Evolutionary conservation across 192 early-diverging fungal species (phyloP), one percentile per base, ranked within the genome.

Genomic region (Phlyctochytrium arcticum): DNA sequence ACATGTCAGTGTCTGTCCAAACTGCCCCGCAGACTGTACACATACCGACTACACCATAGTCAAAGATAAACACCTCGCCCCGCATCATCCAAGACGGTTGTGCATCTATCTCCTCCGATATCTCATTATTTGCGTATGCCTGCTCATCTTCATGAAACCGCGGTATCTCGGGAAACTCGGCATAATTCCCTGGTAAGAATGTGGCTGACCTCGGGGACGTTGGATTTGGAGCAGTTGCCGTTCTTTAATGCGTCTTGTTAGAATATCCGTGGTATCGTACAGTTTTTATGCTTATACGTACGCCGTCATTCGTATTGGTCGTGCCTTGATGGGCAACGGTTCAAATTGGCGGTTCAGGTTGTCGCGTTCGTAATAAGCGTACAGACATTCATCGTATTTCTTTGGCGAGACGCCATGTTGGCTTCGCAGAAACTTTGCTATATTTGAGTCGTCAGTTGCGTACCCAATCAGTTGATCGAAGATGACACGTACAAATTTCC

Each of bases 51-150:
- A 82, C 75, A 15, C 80, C 80, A 54, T 80, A 82, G 50, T 82
- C 80, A 59, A 82, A 82, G 10, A 82, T 30, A 70, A 77, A 82
- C 27, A 82, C 69, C 54, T 81, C 80, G 12, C 75, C 71, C 19
- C 76, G 67, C 12, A 61, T 24, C 72, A 77, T 77, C 74, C 78
- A 79, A 34, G 54, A 33, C 4, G 68, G 73, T 10, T 75, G 59
- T 3, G n/a, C 12, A 29, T 46, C 26, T 24, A 36, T 69, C 61
- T 0, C 26, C 48, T 62, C 27, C 33, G 27, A 12, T 33, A 44
- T 19, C 17, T 74, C 57, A 27, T 50, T 42, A 6, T 31, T 35
- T 33, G 36, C 50, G 6, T 4, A 29, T 63, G 4, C n/a, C 12
- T 26, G 12, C 26, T 53, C 50, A 2, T 63, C 61, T 39, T 37